A percentile compares a stretch with the other conserved stretches of the same genome.
Evolutionary conservation across 192 early-diverging fungal species (phyloP).

Genomic region (Powellomyces hirtus): DNA sequence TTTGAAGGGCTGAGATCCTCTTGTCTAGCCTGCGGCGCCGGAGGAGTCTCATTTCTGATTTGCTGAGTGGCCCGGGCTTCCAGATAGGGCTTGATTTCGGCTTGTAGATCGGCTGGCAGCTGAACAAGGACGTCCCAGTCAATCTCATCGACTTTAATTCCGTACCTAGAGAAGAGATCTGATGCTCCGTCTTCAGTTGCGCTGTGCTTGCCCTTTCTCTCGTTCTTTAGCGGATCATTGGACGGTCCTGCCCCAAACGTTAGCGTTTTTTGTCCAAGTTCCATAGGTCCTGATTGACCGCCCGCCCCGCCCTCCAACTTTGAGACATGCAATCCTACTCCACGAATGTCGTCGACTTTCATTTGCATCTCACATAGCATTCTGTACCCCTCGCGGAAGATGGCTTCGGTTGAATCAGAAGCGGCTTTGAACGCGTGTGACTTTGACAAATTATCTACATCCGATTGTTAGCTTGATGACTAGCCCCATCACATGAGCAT

Average conservation of each 20-base stretch:
- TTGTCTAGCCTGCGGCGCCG: not conserved
- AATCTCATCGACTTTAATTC: slow-evolving; percentile 6
- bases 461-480: not conserved
- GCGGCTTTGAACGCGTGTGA: slow-evolving; percentile 4
- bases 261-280: slow-evolving; percentile 20
- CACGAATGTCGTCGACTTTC: slow-evolving; percentile 31
- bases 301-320: slow-evolving; percentile 23
- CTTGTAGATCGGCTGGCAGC: slow-evolving; percentile 22
- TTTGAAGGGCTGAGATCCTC: too few species aligned
- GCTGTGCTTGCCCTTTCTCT: too few species aligned
- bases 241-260: not conserved
- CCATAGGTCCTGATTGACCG: not conserved
- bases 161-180: not conserved
- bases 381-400: slow-evolving; percentile 22
- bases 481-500: not conserved
- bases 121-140: slow-evolving; percentile 19
- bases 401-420: not conserved
- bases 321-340: slow-evolving; percentile 41
- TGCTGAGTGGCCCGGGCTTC: not conserved
- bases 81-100: slow-evolving; percentile 10
- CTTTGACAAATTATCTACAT: slow-evolving; percentile 37
- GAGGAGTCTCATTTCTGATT: not conserved
- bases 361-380: slow-evolving; percentile 32
- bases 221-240: not conserved
- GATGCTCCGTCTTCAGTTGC: too few species aligned